These are phyloP conservation scores for Acidomyces sp. DNA, from an alignment of 495 filamentous ascomycete species.

Conservation along the genomic window DNA sequence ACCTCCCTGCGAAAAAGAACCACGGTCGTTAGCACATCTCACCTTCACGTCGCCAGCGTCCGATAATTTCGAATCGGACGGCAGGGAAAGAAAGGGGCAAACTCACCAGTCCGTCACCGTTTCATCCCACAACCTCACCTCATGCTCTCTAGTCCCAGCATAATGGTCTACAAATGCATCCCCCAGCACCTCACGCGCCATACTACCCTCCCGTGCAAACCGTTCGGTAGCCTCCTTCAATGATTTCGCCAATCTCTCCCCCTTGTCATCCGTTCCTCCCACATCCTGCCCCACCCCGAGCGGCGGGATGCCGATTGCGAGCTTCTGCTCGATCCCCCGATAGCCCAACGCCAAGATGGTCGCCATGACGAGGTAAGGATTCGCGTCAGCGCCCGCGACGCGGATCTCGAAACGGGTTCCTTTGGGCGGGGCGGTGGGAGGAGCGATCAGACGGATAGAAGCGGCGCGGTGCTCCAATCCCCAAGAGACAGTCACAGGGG, in stretches of 20 bases:
- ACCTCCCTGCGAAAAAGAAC: slow-evolving; percentile 41
- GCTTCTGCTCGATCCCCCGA: slow-evolving; percentile 79
- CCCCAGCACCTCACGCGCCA: slow-evolving; percentile 84
- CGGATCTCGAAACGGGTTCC: slow-evolving; percentile 87
- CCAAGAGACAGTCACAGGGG: slow-evolving; percentile 93
- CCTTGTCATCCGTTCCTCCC: slow-evolving; percentile 51
- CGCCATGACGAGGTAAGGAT: slow-evolving; percentile 76
- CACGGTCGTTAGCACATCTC: slow-evolving; percentile 1
- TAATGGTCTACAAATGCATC: slow-evolving; percentile 94
- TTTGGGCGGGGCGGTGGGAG: slow-evolving; percentile 66
- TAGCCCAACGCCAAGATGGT: slow-evolving; percentile 76
- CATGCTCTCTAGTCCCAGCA: slow-evolving; percentile 84
- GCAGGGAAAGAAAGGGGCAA: not conserved
- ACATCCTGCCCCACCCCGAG: slow-evolving; percentile 72
- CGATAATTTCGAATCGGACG: slow-evolving; percentile 9
- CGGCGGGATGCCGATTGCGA: slow-evolving; percentile 69
- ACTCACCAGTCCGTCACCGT: slow-evolving; percentile 85
- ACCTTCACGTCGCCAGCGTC: too few species aligned
- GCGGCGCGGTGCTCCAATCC: slow-evolving; percentile 90
- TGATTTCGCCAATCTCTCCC: slow-evolving; percentile 62
- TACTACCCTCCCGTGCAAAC: slow-evolving; percentile 61
- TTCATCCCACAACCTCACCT: slow-evolving; percentile 83
- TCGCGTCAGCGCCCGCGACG: slow-evolving; percentile 81
- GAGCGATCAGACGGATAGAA: slow-evolving; percentile 76
- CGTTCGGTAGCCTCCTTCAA: slow-evolving; percentile 66